Conservation (phyloP, 2,329 filamentous ascomycete genomes). For the Aspergillus novoparasiticus region DNA sequence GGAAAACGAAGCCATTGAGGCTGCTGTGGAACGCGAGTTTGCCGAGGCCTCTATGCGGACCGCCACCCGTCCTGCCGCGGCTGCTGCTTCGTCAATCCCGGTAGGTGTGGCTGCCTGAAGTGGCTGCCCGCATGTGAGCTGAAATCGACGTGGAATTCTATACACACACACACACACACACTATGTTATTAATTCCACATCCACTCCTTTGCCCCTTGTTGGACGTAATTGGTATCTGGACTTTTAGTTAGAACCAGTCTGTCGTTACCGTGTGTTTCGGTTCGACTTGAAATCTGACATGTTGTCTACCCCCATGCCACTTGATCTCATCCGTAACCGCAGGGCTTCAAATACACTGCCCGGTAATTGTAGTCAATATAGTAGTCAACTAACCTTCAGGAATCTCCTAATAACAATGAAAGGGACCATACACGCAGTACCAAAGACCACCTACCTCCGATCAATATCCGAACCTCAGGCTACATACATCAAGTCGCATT, state of each 20-base stretch:
- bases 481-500: not conserved
- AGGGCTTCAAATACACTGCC: not conserved
- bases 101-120: slow-evolving; percentile 34
- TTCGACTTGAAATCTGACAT: slow-evolving; percentile 8
- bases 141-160: slow-evolving; percentile 6
- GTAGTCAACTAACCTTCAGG: not conserved
- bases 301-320: not conserved
- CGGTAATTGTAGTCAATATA: not conserved
- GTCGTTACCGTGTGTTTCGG: slow-evolving; percentile 17
- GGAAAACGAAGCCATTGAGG: slow-evolving; percentile 60
- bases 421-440: not conserved
- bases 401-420: not conserved
- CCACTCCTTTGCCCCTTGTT: not conserved
- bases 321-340: not conserved
- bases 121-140: slow-evolving; percentile 5
- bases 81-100: slow-evolving; percentile 24
- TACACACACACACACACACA: not conserved
- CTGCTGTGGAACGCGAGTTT: slow-evolving; percentile 54
- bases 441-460: not conserved
- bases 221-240: slow-evolving; percentile 1
- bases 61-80: slow-evolving; percentile 21
- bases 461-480: not conserved
- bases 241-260: slow-evolving; percentile 12
- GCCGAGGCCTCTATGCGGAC: slow-evolving; percentile 18
- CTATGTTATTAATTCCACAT: not conserved